These are phyloP conservation scores for Vaccinium myrtillus DNA, from an alignment of 148 eudicot species.

Conservation along the genomic window DNA sequence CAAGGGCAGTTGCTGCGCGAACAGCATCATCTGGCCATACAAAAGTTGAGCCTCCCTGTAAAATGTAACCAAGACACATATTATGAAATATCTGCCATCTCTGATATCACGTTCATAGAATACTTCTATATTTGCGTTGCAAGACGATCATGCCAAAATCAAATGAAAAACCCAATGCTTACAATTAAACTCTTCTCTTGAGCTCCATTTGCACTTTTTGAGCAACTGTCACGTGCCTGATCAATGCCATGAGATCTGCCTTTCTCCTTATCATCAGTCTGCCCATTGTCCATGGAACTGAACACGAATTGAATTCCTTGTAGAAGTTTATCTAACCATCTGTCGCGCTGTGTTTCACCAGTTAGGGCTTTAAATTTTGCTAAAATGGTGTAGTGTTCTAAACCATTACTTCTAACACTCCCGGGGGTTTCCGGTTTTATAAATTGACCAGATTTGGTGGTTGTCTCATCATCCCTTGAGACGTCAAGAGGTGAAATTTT, in stretches of 20 bases:
- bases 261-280: slow-evolving; percentile 43
- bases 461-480: slow-evolving; percentile 69
- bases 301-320: slow-evolving; percentile 61
- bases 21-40: slow-evolving; percentile 78
- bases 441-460: slow-evolving; percentile 38
- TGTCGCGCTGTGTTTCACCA: slow-evolving; percentile 73
- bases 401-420: slow-evolving; percentile 45
- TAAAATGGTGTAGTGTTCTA: slow-evolving; percentile 54
- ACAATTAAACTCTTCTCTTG: slow-evolving; percentile 38
- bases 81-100: neutral
- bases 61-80: slow-evolving; percentile 11
- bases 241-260: slow-evolving; percentile 26
- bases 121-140: neutral
- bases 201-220: slow-evolving; percentile 26
- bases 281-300: slow-evolving; percentile 30
- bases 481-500: slow-evolving; percentile 68
- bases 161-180: slow-evolving; percentile 24
- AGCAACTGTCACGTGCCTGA: slow-evolving; percentile 21
- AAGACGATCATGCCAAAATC: neutral
- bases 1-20: slow-evolving; percentile 64
- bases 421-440: slow-evolving; percentile 77
- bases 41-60: slow-evolving; percentile 41
- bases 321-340: slow-evolving; percentile 88
- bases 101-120: neutral
- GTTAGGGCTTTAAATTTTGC: slow-evolving; percentile 62